Conservation (phyloP, 1,284 basidiomycete genomes). For the Microbotryomycetes sp. region DNA sequence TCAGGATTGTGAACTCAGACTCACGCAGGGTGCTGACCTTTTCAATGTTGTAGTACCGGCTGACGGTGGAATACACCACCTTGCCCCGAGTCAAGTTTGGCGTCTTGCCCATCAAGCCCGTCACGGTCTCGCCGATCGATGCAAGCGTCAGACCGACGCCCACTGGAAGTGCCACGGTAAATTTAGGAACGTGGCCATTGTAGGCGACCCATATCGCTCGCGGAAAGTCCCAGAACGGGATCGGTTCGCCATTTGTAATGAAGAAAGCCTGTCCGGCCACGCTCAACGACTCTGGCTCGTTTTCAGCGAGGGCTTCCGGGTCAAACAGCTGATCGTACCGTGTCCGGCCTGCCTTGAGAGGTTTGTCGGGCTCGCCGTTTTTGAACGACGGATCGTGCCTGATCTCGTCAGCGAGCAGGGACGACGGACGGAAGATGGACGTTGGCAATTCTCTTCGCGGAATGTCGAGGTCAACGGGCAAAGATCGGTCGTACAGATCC, state of each 20-base stretch:
- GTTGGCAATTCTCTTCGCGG: conserved; percentile 32
- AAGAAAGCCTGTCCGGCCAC: conserved; percentile 87
- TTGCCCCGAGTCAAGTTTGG: conserved; percentile 85
- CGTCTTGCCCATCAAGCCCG: conserved; percentile 65
- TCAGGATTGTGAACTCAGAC: neutral
- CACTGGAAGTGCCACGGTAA: conserved; percentile 56
- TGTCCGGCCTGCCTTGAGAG: conserved; percentile 45
- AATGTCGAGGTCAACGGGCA: conserved; percentile 46
- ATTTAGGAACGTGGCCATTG: conserved; percentile 54
- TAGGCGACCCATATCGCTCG: conserved; percentile 72
- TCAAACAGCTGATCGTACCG: conserved; percentile 49
- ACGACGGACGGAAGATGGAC: conserved; percentile 18
- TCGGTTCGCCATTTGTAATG: conserved; percentile 94
- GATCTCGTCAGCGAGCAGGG: conserved; percentile 16
- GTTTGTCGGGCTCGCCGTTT: conserved; percentile 49
- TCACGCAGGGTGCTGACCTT: too few species aligned
- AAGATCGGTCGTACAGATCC: conserved; percentile 54
- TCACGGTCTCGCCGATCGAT: conserved; percentile 50
- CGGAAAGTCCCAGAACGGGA: conserved; percentile 93
- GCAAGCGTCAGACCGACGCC: conserved; percentile 61
- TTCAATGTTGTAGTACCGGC: conserved; percentile 90
- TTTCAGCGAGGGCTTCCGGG: conserved; percentile 36
- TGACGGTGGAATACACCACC: conserved; percentile 50
- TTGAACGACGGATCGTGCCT: conserved; percentile 49
- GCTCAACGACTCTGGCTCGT: conserved; percentile 25